Evolutionary conservation across 1,284 basidiomycete genomes (phyloP), one percentile per base, ranked within the genome.

Genomic region (Marasmius sp.): DNA sequence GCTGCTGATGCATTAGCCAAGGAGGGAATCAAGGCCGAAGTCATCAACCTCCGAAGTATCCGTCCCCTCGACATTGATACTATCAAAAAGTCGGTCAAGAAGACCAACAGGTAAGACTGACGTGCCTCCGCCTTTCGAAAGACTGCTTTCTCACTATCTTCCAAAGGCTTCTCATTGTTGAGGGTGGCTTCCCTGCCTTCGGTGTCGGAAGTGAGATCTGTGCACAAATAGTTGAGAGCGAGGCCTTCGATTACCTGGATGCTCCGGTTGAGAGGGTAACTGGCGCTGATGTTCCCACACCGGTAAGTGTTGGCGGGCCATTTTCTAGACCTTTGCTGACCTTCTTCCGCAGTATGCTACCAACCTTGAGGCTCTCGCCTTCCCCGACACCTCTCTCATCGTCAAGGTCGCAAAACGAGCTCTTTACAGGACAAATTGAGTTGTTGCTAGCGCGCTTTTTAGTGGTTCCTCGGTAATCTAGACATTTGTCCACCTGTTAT

Each of bases 131-230:
- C 16, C 22, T 57, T 60, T 18, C 45, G 16, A 16, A 38, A 37
- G 41, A 14, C 61, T 51, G 41, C 53, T 58, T 53, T 50, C 11
- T 51, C 62, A 57, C 62, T 22, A 10, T 20, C 8, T 8, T 36
- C 37, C 18, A 9, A 36, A 93, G 92, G 66, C 85, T 99, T 64
- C 83, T 99, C 63, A 94, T 93, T 60, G 95, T 96, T 63, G 97
- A 99, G 80, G 95, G 95, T 79, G 97, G 97, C 59, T 99, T 98
- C 94, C 97, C 97, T 53, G 91, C 87, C 55, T 99, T 98, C 77
- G 95, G 97, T 80, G 95, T 99, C 61, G 97, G 97, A 66, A 95
- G 94, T 70, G 97, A 99, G 80, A 97, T 99, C 71, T 94, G 93
- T 69, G 96, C 97, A 14, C 94, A 97, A 77, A 92, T 97, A 70